A percentile compares a stretch with the other conserved stretches of the same genome.
Conservation (phyloP, 108 stramenopile species). For the Cylindrotheca fusiformis region DNA sequence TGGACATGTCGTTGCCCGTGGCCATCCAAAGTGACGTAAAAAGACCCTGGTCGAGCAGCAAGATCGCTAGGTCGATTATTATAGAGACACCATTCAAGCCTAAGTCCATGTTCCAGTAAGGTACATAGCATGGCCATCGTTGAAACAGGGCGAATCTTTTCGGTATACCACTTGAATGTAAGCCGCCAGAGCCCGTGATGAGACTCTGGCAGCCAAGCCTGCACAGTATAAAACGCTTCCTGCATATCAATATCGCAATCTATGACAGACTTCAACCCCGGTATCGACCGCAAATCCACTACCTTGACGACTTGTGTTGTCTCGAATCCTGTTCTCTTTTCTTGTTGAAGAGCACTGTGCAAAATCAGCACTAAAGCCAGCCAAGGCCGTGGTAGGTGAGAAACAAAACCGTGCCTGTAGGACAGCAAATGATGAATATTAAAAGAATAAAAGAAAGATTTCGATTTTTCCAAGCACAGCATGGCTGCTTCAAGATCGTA, state of each 20-base stretch:
- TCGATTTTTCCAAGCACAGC: too few species aligned
- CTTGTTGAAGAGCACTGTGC: constrained; percentile 5
- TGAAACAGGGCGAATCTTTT: constrained; percentile 1
- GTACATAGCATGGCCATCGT: constrained; percentile 24
- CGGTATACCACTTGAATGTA: neutral
- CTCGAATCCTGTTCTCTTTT: constrained; percentile 1
- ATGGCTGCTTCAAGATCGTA: too few species aligned
- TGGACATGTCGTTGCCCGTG: constrained; percentile 62
- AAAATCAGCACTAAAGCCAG: constrained; percentile 45
- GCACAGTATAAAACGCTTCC: neutral
- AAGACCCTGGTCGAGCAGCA: constrained; percentile 43
- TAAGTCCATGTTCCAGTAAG: constrained; percentile 54
- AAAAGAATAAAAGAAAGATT: too few species aligned
- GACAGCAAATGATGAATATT: too few species aligned
- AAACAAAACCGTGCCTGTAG: constrained; percentile 53
- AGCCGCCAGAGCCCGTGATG: neutral
- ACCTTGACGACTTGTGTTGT: neutral
- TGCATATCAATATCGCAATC: constrained; percentile 9
- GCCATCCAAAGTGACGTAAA: constrained; percentile 70
- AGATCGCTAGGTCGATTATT: constrained; percentile 43
- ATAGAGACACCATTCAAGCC: constrained; percentile 54
- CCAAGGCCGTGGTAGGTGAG: constrained; percentile 56
- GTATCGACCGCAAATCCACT: neutral
- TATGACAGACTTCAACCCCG: constrained; percentile 20
- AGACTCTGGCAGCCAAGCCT: constrained; percentile 14